Evolutionary conservation across 352 stramenopile genomes (phyloP).

Genomic region (Pilasporangium apinafurcum): DNA sequence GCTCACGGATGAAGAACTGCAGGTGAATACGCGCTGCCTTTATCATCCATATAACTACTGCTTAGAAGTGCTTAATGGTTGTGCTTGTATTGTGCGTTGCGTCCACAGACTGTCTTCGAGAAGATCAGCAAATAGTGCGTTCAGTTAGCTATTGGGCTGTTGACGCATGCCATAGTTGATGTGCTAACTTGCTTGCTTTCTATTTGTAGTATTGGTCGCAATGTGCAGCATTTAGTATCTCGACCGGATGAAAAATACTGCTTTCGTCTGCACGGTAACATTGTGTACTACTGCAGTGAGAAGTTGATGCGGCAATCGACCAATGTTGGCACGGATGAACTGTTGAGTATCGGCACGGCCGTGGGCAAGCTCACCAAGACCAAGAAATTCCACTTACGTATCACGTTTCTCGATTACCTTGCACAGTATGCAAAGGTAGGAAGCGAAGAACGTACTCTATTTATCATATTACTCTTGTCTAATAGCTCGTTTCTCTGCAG

Average conservation of each 20-base stretch:
- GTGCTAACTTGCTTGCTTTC: background rate
- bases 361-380: conserved; percentile 99
- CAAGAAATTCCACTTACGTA: conserved; percentile 98
- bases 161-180: background rate
- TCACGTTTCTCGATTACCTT: conserved; percentile 98
- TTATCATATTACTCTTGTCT: background rate
- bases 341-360: conserved; percentile 96
- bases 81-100: background rate
- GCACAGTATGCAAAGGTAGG: conserved; percentile 95
- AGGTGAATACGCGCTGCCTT: background rate
- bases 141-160: background rate
- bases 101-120: conserved; percentile 90
- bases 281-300: conserved; percentile 97
- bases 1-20: conserved; percentile 98
- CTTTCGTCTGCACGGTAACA: conserved; percentile 96
- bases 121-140: conserved; percentile 97
- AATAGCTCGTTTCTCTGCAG: conserved; percentile 19
- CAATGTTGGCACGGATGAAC: conserved; percentile 92
- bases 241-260: conserved; percentile 96
- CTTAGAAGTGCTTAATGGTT: too few species aligned
- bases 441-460: background rate
- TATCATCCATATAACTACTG: too few species aligned
- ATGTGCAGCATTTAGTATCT: conserved; percentile 96
- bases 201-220: conserved; percentile 88
- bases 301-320: conserved; percentile 95